Base-by-base conservation (phyloP, 768 basidiomycete genomes). In the Tulasnella sp. region DNA sequence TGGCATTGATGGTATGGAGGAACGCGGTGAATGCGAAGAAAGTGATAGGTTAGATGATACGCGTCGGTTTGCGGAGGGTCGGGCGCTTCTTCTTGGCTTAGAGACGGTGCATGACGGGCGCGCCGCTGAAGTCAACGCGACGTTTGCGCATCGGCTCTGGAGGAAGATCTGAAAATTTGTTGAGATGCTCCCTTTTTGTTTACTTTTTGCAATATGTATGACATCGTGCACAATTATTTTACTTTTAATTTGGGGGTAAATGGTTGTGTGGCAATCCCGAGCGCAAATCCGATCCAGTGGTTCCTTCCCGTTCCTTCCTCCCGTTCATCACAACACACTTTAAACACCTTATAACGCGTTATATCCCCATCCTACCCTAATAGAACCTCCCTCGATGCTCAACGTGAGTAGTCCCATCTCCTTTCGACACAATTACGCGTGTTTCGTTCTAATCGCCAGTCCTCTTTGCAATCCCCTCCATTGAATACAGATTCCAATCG, bases 1-100 rank as follows among this genome's bases (percentile, higher is more conserved):
- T 15, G 34, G 34, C 7, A 15, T 7, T 38, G 15, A 38, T 38
- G 34, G 34, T 38, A 23, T 23, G 17, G 52, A 4, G 3, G 51
- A 51, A 51, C 21, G 38, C 29, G 27, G 19, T 4, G 52, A 53
- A 23, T 15, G 23, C 32, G 21, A 4, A 27, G 52, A 32, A 10
- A 23, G 24, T 10, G 52, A 19, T 0, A n/a, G 24, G 11, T 5
- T 17, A 17, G 27, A 53, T 23, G 21, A 3, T 10, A n/a, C 32
- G 23, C 24, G 3, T 10, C 67, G 32, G 62, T 83, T 82, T 68
- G 64, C 71, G 29, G 77, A 84, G 70, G 83, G 83, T 34, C 78
- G 78, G 2, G 73, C 76, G 3, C 65, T 84, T 58, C 69, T 84
- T 29, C 65, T 74, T 61, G 79, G 79, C 3, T 43, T 56, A 13